Conservation (phyloP, 192 early-diverging fungal species). For the Mortierella claussenii region DNA sequence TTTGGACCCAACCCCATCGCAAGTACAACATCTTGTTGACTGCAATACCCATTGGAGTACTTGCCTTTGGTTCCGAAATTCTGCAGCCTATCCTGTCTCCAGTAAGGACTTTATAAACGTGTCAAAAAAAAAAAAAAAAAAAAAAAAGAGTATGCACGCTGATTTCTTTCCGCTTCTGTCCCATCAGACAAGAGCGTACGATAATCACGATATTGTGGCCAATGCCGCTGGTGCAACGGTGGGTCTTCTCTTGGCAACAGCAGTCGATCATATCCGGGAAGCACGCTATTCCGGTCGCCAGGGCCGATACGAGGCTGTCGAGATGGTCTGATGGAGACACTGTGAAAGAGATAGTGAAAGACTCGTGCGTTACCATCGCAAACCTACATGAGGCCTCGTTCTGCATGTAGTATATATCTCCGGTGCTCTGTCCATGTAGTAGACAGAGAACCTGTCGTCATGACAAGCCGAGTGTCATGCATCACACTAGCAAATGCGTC, state of each 20-base stretch:
- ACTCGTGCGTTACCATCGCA: too few species aligned
- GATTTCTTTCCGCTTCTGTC: background rate
- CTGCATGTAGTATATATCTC: too few species aligned
- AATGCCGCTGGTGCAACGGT: slow-evolving; percentile 20
- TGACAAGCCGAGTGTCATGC: too few species aligned
- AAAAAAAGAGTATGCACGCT: background rate
- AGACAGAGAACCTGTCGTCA: too few species aligned
- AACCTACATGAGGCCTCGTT: too few species aligned
- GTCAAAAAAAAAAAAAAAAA: background rate
- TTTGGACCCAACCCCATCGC: slow-evolving; percentile 35
- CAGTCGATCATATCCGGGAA: slow-evolving; percentile 25
- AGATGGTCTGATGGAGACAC: slow-evolving; percentile 46
- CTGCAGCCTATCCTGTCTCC: slow-evolving; percentile 45
- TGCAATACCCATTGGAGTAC: slow-evolving; percentile 16
- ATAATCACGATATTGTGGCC: slow-evolving; percentile 40
- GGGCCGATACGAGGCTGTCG: slow-evolving; percentile 33
- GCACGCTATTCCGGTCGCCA: slow-evolving; percentile 6
- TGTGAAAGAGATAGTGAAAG: too few species aligned
- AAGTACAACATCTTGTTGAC: slow-evolving; percentile 34
- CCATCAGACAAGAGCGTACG: slow-evolving; percentile 40
- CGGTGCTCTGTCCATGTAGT: too few species aligned
- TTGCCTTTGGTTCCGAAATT: slow-evolving; percentile 45
- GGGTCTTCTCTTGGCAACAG: slow-evolving; percentile 13
- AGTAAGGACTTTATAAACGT: slow-evolving; percentile 7
- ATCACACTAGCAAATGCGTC: too few species aligned